Evolutionary conservation across 805 yeast genomes (phyloP), one percentile per base, ranked within the genome.

Genomic region (Candida sakaeoensis): DNA sequence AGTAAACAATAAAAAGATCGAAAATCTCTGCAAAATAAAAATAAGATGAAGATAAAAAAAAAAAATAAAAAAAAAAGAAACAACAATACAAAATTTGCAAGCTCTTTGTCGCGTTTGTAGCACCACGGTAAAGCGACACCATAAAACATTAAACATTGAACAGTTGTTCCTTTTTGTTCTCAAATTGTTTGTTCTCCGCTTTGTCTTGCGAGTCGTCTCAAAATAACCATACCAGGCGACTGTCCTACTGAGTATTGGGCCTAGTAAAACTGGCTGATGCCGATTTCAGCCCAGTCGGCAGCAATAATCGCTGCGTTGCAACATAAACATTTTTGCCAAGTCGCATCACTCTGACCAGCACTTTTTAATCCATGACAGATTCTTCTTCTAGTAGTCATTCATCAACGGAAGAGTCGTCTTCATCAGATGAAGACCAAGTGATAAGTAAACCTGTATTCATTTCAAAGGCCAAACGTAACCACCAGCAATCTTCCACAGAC

Each of bases 401-500:
- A 2, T 36, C 40, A 21, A 9, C 31, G 3, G 17, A 9, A 21
- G 36, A 31, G 16, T 15, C 36, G 7, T 24, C 31, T 2, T 38
- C 44, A 4, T 41, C 46, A 3, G 43, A 46, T 2, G 34, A 35
- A 17, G 47, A 44, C n/a, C 44, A 36, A 17, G 26, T 27, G 15
- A 24, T 43, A 26, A 19, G 40, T 17, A 44, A 41, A 33, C 52
- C 52, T 8, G 43, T 49, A 8, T 51, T 48, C 33, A 37, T 49
- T 13, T 41, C 46, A 14, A 43, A 44, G 23, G 19, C 33, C 12
- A 37, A 43, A 27, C 17, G 50, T 27, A 31, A 31, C 10, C 25
- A 16, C 13, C 13, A 18, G 16, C 16, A n/a, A 5, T 26, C 23
- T 2, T 14, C 30, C 4, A 36, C 23, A 9, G 33, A 31, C 3